A percentile compares a stretch with the other conserved stretches of the same genome.
phyloP scores from a whole-genome alignment of 1,139 yeast species.

The Lodderomyces pseudojiufengensis region DNA sequence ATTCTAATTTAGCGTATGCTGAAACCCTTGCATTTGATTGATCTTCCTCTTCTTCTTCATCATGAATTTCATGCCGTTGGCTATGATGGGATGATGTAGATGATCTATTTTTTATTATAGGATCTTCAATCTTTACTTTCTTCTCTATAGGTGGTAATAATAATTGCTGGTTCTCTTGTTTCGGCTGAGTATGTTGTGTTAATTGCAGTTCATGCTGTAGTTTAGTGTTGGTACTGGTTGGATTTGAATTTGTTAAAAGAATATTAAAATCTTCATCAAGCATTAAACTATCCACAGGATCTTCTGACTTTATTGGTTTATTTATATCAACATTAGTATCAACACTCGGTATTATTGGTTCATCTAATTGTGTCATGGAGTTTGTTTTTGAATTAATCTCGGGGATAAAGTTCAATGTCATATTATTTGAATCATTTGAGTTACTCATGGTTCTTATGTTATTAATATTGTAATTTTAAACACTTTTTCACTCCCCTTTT shows the following conservation, averaged over 20 bases:
- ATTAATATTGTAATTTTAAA: too few relatives aligned
- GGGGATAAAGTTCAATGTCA: not conserved
- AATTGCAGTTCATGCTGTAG: not conserved
- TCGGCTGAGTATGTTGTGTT: not conserved
- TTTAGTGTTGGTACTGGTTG: not conserved
- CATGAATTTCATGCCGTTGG: not conserved
- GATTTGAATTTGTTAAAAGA: conserved; percentile 8
- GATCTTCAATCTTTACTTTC: not conserved
- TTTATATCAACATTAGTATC: not conserved
- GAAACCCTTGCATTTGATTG: conserved; percentile 53
- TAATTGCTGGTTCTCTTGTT: not conserved
- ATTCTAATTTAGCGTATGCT: conserved; percentile 92
- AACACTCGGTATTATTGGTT: conserved; percentile 1
- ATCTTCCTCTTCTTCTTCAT: conserved; percentile 10
- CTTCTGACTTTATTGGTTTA: conserved; percentile 3
- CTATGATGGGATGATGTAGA: not conserved
- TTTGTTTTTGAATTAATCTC: conserved; percentile 6
- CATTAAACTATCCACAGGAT: conserved; percentile 20
- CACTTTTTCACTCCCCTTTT: too few relatives aligned
- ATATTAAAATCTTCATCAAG: conserved; percentile 28
- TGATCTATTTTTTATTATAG: not conserved
- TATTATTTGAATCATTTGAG: conserved; percentile 10
- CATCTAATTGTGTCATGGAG: conserved; percentile 5
- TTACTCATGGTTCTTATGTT: conserved; percentile 9
- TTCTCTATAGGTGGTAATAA: not conserved